These are phyloP conservation scores for Naganishia albida DNA, from an alignment of 1,284 basidiomycete species.

Conservation along the genomic window DNA sequence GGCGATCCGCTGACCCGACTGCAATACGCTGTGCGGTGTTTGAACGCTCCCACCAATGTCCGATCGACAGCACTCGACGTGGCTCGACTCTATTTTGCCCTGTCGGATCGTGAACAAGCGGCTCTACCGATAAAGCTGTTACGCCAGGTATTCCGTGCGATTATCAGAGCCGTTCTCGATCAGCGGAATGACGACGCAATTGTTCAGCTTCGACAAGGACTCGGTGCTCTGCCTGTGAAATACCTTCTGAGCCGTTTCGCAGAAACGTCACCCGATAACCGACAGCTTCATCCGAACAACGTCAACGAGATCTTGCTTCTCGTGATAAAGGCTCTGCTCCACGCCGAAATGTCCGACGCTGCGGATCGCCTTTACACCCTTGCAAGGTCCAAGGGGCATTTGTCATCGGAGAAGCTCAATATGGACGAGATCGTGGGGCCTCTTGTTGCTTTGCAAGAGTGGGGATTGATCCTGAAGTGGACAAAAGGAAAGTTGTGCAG, in stretches of 20 bases:
- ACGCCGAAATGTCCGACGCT: constrained; percentile 18
- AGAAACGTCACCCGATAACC: neutral
- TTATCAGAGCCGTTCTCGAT: constrained; percentile 11
- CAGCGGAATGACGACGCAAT: neutral
- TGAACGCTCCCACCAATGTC: neutral
- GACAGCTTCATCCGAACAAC: neutral
- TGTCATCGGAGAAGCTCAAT: constrained; percentile 7
- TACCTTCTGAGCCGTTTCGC: neutral
- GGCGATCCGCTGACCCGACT: constrained; percentile 1
- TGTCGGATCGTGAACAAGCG: neutral
- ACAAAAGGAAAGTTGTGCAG: constrained; percentile 21
- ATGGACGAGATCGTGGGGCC: constrained; percentile 15
- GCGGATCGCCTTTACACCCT: constrained; percentile 12
- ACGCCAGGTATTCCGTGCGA: neutral
- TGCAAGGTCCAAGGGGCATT: neutral
- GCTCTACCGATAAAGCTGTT: neutral
- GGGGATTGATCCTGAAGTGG: constrained; percentile 21
- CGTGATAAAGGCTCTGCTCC: constrained; percentile 13
- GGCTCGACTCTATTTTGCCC: neutral
- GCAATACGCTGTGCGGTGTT: neutral
- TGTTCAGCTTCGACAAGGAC: neutral
- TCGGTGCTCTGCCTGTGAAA: neutral
- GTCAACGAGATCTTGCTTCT: neutral
- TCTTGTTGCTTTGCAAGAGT: constrained; percentile 15
- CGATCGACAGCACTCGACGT: neutral